Base-by-base conservation (phyloP, 371 early-diverging fungal species). In the Rhizopus sp. region DNA sequence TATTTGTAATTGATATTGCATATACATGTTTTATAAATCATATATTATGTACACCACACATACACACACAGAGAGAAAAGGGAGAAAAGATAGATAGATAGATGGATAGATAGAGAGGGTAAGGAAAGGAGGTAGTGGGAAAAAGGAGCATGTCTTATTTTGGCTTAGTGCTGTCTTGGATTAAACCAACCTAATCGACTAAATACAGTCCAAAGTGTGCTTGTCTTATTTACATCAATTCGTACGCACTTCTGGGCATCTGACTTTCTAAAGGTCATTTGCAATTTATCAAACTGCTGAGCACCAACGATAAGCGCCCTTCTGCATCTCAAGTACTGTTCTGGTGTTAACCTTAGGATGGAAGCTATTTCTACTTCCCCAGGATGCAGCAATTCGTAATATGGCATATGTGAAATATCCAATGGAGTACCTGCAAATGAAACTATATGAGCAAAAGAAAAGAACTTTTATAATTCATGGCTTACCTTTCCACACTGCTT, bases 341-440 rank as follows among this genome's bases (percentile, higher is more conserved):
- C 86, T 0, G 90, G 90, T n/a, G 82, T 77, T 13, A 89, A 73
- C 44, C 90, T 85, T 53, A 89, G 73, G 2, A 83, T 84, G 15
- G 88, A 88, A 29, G 88, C 87, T 64, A 87, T 83, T 34, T 75
- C 66, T 4, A 56, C 75, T 64, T 89, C 90, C 30, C 84, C 77
- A 3, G 79, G 75, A 35, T 88, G 86, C 10, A 89, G 68, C 29
- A 55, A 59, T 16, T 78, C 69, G 55, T 69, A 80, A 54, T 75
- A 68, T 50, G 78, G 80, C 56, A 80, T 63, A 50, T 59, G 63
- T 39, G 56, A 41, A 48, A 86, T 73, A 15, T 71, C 59, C 45
- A 82, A 48, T n/a, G 83, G 84, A 39, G 79, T 73, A 7, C 82
- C 83, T 75, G 47, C 46, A 32, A 31, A 40, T 60, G 29, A 29